phyloP scores from a whole-genome alignment of 495 filamentous ascomycete species.

The Tricharina praecox region DNA sequence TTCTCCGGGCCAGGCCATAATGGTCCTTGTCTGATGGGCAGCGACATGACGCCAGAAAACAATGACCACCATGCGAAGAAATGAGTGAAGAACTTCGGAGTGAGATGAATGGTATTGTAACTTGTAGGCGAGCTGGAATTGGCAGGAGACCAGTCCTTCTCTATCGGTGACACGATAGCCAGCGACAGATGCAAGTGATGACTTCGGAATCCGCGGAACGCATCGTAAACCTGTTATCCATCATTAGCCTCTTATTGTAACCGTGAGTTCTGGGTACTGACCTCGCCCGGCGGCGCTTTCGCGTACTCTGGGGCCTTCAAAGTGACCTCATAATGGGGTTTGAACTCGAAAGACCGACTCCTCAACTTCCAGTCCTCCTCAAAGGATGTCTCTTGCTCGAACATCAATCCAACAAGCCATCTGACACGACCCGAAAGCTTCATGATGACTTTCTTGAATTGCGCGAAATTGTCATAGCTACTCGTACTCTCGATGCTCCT shows the following conservation, averaged over 20 bases:
- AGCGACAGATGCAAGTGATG: slow-evolving; percentile 90
- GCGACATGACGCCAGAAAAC: slow-evolving; percentile 85
- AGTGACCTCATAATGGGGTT: slow-evolving; percentile 78
- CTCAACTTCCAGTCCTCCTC: slow-evolving; percentile 27
- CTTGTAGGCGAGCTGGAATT: slow-evolving; percentile 58
- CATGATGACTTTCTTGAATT: slow-evolving; percentile 96
- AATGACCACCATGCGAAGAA: slow-evolving; percentile 98
- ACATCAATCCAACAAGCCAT: slow-evolving; percentile 78
- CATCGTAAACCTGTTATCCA: slow-evolving; percentile 52
- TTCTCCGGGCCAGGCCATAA: slow-evolving; percentile 86
- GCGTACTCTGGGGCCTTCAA: slow-evolving; percentile 63
- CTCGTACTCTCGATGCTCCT: slow-evolving; percentile 47
- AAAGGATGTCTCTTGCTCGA: slow-evolving; percentile 55
- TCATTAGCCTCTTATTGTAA: slow-evolving; percentile 6
- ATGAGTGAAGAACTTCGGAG: slow-evolving; percentile 89
- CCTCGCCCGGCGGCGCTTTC: slow-evolving; percentile 36
- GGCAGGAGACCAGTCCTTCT: slow-evolving; percentile 60
- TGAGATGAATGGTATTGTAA: slow-evolving; percentile 89
- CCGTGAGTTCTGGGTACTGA: slow-evolving; percentile 13
- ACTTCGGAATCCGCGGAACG: slow-evolving; percentile 83
- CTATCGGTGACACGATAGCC: slow-evolving; percentile 65
- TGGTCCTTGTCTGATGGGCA: slow-evolving; percentile 79
- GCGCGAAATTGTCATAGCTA: slow-evolving; percentile 51
- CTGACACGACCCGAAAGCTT: slow-evolving; percentile 89
- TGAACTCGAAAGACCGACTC: slow-evolving; percentile 67